phyloP scores from a whole-genome alignment of 2,329 filamentous ascomycete species.

The Hymenoscyphus fructigenus region DNA sequence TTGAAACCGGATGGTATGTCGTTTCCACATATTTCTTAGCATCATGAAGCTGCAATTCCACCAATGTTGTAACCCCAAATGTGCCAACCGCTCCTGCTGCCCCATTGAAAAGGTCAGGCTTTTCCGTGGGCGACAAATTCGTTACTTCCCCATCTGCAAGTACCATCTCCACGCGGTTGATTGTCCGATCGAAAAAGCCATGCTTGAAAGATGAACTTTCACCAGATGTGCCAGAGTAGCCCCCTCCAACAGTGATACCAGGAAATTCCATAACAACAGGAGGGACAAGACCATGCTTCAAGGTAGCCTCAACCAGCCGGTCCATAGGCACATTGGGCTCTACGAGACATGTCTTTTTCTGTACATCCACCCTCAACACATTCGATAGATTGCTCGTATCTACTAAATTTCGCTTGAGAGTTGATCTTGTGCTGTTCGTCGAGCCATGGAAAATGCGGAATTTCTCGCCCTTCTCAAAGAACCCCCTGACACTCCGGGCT shows the following conservation, averaged over 20 bases:
- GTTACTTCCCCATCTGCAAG: conserved; percentile 56
- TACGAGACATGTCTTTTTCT: conserved; percentile 49
- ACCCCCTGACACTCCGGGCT: conserved; percentile 44
- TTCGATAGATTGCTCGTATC: conserved; percentile 50
- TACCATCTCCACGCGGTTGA: conserved; percentile 63
- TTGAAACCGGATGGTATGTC: conserved; percentile 49
- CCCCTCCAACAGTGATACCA: conserved; percentile 67
- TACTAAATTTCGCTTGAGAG: conserved; percentile 43
- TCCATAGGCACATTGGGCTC: conserved; percentile 73
- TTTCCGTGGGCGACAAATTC: conserved; percentile 46
- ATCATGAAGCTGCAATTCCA: conserved; percentile 56
- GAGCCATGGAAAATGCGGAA: conserved; percentile 59
- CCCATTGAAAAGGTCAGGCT: conserved; percentile 56
- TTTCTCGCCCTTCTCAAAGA: conserved; percentile 47
- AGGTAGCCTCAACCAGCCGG: conserved; percentile 55
- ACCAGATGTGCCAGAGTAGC: conserved; percentile 64
- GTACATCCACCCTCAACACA: conserved; percentile 44
- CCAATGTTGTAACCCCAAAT: conserved; percentile 58
- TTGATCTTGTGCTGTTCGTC: conserved; percentile 51
- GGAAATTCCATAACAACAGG: conserved; percentile 72
- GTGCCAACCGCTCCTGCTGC: conserved; percentile 60
- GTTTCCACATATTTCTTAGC: conserved; percentile 56
- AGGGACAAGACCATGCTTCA: conserved; percentile 55
- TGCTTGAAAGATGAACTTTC: conserved; percentile 67
- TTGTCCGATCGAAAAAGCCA: conserved; percentile 64